These are phyloP conservation scores for Nicotiana knightiana DNA, from an alignment of 257 asterid species.

Conservation along the genomic window DNA sequence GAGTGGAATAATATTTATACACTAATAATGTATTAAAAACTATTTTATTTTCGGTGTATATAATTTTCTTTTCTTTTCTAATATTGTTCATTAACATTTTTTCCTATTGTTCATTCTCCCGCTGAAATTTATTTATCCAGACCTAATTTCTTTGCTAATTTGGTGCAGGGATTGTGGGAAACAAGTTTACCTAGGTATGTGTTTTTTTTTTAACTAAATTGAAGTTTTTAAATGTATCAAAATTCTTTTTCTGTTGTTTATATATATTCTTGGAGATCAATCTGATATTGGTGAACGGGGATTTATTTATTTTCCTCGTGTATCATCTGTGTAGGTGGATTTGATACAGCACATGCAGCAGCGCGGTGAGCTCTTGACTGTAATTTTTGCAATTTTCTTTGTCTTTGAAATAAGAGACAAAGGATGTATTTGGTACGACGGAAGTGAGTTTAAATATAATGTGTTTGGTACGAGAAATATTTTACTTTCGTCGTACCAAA, in stretches of 20 bases:
- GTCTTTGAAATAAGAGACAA: background rate
- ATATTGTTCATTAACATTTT: background rate
- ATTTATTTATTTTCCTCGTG: background rate
- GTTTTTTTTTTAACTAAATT: background rate
- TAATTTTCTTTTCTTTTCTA: background rate
- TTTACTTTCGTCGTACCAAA: background rate
- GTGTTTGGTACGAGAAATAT: background rate
- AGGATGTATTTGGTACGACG: background rate
- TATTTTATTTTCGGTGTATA: background rate
- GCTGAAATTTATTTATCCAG: background rate
- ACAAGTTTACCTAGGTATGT: constrained; percentile 83
- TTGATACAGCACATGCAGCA: constrained; percentile 95
- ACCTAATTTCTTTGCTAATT: background rate
- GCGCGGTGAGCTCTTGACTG: constrained; percentile 56
- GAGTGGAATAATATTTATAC: background rate
- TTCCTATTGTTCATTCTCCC: background rate
- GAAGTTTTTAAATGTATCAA: background rate
- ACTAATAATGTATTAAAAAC: too few species aligned
- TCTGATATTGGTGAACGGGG: constrained; percentile 2
- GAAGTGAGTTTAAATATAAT: background rate
- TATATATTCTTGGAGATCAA: background rate
- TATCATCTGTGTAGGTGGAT: constrained; percentile 59
- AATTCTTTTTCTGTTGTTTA: background rate
- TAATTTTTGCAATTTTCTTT: background rate
- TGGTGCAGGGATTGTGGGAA: constrained; percentile 92